These are phyloP conservation scores for Climacium dendroides DNA, from an alignment of 225 moss, liverwort and hornwort genomes.

Conservation along the genomic window DNA sequence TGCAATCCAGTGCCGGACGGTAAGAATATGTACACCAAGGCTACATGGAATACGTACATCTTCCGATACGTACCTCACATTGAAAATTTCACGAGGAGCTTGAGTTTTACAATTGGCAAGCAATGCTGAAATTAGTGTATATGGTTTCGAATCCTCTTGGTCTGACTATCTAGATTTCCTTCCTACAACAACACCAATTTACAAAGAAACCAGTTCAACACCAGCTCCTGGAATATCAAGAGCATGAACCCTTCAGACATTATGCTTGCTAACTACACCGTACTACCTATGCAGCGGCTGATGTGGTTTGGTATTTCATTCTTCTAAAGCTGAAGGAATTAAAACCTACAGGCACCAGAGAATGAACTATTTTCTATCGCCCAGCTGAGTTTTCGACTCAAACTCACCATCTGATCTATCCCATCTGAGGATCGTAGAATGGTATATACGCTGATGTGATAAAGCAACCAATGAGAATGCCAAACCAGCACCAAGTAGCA, in stretches of 20 bases:
- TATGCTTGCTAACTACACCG: neutral
- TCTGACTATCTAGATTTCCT: neutral
- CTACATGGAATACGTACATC: neutral
- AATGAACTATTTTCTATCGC: neutral
- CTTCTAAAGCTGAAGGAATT: neutral
- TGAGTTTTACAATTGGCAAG: neutral
- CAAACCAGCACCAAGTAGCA: neutral
- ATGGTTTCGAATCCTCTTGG: neutral
- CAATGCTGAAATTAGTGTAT: neutral
- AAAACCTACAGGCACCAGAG: neutral
- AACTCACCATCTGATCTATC: neutral
- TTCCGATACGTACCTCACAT: neutral
- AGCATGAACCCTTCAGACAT: neutral
- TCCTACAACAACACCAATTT: neutral
- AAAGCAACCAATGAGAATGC: neutral
- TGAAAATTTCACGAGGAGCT: neutral
- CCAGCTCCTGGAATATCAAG: neutral
- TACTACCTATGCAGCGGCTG: neutral
- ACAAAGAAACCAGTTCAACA: neutral
- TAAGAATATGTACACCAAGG: neutral
- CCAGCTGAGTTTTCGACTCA: neutral
- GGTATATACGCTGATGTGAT: neutral
- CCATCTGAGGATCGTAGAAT: neutral
- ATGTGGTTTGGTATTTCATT: neutral
- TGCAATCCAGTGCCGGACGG: neutral